A percentile compares a stretch with the other conserved stretches of the same genome.
phyloP scores from a whole-genome alignment of 2,329 filamentous ascomycete genomes.

The Knufia fluminis region DNA sequence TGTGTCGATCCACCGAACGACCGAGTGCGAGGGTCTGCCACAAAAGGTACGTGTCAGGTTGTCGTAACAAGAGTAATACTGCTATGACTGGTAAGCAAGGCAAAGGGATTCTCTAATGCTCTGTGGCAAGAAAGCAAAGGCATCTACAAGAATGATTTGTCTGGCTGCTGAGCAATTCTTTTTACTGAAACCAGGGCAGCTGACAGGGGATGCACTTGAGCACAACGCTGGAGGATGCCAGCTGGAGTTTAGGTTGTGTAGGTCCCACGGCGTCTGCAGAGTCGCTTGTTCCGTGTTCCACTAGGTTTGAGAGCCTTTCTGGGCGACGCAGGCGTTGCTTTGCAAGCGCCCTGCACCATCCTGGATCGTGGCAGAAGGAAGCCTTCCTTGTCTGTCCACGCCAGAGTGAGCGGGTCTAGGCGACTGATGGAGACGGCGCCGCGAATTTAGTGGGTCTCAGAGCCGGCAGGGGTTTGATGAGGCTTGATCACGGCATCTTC shows the following conservation, averaged over 20 bases:
- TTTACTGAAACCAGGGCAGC: slow-evolving; percentile 1
- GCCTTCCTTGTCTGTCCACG: background rate
- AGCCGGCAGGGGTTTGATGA: background rate
- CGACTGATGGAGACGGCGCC: background rate
- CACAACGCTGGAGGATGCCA: background rate
- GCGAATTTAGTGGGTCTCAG: background rate
- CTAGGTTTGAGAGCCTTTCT: background rate
- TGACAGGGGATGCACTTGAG: background rate
- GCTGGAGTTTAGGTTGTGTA: background rate
- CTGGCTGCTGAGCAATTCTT: background rate
- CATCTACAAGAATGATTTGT: background rate
- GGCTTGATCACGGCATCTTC: background rate
- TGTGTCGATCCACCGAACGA: background rate
- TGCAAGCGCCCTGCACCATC: slow-evolving; percentile 6
- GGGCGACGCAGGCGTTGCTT: background rate
- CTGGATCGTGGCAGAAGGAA: background rate
- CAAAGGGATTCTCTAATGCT: background rate
- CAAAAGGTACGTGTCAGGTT: background rate
- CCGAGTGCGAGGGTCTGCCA: background rate
- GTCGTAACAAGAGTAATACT: background rate
- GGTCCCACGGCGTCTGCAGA: background rate
- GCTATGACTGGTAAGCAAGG: background rate
- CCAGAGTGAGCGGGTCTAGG: background rate
- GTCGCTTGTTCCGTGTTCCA: slow-evolving; percentile 1
- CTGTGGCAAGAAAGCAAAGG: background rate